Percentiles rank a stretch among this genome's conserved stretches.
Evolutionary conservation across 83 land plant species (phyloP).

Genomic region (Thuja plicata): DNA sequence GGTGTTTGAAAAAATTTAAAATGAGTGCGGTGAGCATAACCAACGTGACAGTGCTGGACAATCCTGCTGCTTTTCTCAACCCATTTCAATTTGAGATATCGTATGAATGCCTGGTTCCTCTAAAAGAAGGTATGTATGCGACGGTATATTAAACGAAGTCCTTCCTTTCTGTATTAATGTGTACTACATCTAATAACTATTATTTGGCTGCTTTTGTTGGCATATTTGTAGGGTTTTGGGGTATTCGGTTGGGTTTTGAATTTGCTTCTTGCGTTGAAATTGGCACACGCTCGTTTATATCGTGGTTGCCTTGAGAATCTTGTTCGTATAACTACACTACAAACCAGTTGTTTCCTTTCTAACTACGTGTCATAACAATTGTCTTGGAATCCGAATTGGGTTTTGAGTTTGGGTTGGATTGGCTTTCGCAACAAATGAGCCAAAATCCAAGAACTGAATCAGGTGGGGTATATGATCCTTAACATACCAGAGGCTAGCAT

Average conservation of each 20-base stretch:
- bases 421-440: not conserved
- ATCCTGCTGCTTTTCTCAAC: conserved; percentile 18
- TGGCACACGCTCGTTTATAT: not conserved
- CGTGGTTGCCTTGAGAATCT: not conserved
- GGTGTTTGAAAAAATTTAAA: not conserved
- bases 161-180: not conserved
- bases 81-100: conserved; percentile 20
- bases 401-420: too few relatives aligned
- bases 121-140: conserved; percentile 6
- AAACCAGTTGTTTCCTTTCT: not conserved
- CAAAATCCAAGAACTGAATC: not conserved
- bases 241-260: not conserved
- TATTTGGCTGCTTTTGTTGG: not conserved
- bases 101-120: conserved; percentile 12
- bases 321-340: not conserved
- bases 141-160: not conserved
- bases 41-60: conserved; percentile 15
- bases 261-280: not conserved
- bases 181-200: not conserved
- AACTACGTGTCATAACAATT: not conserved
- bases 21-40: conserved; percentile 19
- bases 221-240: not conserved
- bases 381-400: not conserved
- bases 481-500: not conserved
- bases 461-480: not conserved